Base-by-base conservation (phyloP, 192 early-diverging fungal genomes). In the Backusella sp. region DNA sequence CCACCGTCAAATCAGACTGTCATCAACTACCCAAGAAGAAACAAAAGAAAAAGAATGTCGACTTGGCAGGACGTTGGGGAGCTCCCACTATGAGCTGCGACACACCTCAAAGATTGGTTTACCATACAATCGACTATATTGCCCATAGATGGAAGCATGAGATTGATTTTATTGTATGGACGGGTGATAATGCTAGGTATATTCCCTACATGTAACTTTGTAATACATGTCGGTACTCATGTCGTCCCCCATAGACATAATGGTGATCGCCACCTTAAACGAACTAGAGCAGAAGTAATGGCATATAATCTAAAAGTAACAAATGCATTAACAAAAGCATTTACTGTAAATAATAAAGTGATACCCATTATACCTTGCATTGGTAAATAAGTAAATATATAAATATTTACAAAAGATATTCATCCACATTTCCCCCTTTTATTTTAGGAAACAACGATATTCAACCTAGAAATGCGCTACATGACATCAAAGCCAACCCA, bases 151-250 rank as follows among this genome's bases (percentile, higher is more conserved):
- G 86, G 80, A 85, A 77, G 23, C 74, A 78, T 56, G 72, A 80
- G 7, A 73, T 92, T 36, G 92, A 94, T 80, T 94, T 94, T 90
- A 86, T 94, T 8, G 69, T 90, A 21, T 94, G 91, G 90, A 94
- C 92, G 2, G 92, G 92, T 30, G 92, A 94, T 78, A 92, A 90
- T 85, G 88, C 89, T 26, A 79, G 88, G 88, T 90, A 82, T 68
- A 69, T 15, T n/a, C n/a, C 42, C n/a, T 46, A 15, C 21, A 11
- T 17, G 3, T 44, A 0, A 0, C 26, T 30, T 26, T 66, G 19
- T 12, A 7, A 7, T 77, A 35, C 5, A 37, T 77, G 2, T 32
- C 3, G 1, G 32, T 32, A 41, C 6, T 84, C 37, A 39, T 21
- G 23, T 4, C 21, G 21, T 56, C 14, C 73, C 8, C 73, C 8